These are phyloP conservation scores for Daedaleopsis nitida DNA, from an alignment of 768 basidiomycete genomes.

Conservation along the genomic window DNA sequence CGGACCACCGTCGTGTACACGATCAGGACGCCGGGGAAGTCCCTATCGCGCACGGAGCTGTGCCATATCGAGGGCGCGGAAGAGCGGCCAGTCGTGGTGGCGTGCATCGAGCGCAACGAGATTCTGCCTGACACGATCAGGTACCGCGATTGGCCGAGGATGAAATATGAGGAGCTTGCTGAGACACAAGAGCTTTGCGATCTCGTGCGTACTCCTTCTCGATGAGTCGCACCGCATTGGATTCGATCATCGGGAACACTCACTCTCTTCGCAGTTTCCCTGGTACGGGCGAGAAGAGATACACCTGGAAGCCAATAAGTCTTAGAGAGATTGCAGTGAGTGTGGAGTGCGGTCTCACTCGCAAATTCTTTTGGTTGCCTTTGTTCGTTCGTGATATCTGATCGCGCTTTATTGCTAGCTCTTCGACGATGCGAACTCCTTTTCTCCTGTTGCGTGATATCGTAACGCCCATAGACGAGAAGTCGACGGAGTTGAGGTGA, in stretches of 20 bases:
- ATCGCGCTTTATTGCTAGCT: neutral
- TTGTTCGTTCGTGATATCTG: no score
- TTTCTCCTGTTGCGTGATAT: slow-evolving; percentile 11
- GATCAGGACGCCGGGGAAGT: neutral
- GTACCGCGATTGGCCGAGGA: neutral
- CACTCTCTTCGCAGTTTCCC: neutral
- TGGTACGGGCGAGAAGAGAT: neutral
- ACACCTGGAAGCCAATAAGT: slow-evolving; percentile 10
- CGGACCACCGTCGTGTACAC: neutral
- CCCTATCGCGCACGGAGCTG: neutral
- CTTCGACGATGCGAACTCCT: neutral
- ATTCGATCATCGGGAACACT: neutral
- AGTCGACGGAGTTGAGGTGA: neutral
- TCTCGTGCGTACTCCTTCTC: neutral
- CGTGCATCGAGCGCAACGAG: slow-evolving; percentile 3
- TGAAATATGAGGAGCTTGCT: slow-evolving; percentile 5
- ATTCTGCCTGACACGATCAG: slow-evolving; percentile 5
- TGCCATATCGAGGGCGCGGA: neutral
- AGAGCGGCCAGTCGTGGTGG: neutral
- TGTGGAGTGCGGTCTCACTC: neutral
- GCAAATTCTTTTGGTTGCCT: no score
- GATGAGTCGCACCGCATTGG: neutral
- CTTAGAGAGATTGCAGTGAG: slow-evolving; percentile 7
- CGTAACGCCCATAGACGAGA: neutral
- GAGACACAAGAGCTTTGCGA: slow-evolving; percentile 3